A percentile compares a stretch with the other conserved stretches of the same genome.
Evolutionary conservation across 352 stramenopile genomes (phyloP).

Genomic region (Peronospora farinosa): DNA sequence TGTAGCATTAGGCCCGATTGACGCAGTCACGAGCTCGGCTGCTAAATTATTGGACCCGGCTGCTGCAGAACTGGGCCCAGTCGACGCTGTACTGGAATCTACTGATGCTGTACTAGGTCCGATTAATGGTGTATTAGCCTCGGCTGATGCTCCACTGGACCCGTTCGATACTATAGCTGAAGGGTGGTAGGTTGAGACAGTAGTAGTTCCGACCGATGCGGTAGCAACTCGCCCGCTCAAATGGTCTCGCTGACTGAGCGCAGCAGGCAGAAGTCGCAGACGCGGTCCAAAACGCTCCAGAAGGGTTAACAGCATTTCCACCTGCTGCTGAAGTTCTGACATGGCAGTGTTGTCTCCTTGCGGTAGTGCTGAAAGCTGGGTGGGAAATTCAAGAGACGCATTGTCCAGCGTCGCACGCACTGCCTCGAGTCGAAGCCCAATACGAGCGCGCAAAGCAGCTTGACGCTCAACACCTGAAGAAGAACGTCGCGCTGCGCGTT

Average conservation of each 20-base stretch:
- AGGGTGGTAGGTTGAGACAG: neutral
- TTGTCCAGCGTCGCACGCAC: conserved; percentile 44
- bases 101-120: neutral
- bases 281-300: conserved; percentile 43
- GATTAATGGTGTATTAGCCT: neutral
- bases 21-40: neutral
- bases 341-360: conserved; percentile 22
- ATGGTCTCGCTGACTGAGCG: conserved; percentile 34
- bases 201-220: neutral
- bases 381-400: conserved; percentile 24
- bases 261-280: conserved; percentile 40
- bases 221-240: conserved; percentile 7
- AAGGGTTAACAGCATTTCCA: conserved; percentile 41
- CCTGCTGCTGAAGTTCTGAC: conserved; percentile 41
- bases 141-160: neutral
- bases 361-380: conserved; percentile 13
- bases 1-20: neutral
- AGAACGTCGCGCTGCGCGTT: conserved; percentile 16
- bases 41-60: neutral
- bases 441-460: conserved; percentile 31
- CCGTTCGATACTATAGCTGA: neutral
- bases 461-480: conserved; percentile 25
- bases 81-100: neutral
- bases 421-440: conserved; percentile 31
- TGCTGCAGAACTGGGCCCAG: neutral